phyloP scores from a whole-genome alignment of 495 filamentous ascomycete species.

The Annulohypoxylon bovei region DNA sequence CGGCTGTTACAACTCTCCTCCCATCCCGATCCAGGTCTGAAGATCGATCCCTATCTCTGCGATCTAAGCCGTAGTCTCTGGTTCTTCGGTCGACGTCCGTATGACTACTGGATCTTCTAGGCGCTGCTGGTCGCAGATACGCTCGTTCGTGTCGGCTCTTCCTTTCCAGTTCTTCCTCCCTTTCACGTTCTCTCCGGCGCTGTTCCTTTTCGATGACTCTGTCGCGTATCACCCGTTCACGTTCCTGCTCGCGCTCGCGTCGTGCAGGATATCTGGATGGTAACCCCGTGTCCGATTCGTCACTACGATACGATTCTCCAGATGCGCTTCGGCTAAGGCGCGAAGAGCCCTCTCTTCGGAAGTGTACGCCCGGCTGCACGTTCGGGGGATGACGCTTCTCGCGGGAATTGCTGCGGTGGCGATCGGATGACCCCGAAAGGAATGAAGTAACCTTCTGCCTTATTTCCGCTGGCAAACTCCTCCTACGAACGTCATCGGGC shows the following conservation, averaged over 20 bases:
- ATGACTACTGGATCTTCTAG: conserved; percentile 57
- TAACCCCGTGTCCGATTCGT: conserved; percentile 41
- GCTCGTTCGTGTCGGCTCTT: conserved; percentile 38
- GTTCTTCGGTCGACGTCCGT: conserved; percentile 51
- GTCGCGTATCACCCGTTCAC: conserved; percentile 36
- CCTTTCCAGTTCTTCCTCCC: conserved; percentile 43
- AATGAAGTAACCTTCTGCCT: conserved; percentile 44
- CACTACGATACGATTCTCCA: conserved; percentile 42
- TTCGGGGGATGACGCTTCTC: conserved; percentile 25
- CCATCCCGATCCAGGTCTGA: conserved; percentile 48
- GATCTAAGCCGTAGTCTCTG: conserved; percentile 45
- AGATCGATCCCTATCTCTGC: conserved; percentile 39
- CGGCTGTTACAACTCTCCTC: conserved; percentile 40
- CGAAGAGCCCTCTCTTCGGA: conserved; percentile 35
- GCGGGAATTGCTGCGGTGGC: conserved; percentile 44
- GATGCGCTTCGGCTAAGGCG: conserved; percentile 45
- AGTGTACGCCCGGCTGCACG: conserved; percentile 25
- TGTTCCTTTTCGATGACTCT: conserved; percentile 43
- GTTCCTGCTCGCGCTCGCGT: conserved; percentile 38
- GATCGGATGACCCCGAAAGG: conserved; percentile 35
- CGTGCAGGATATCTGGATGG: conserved; percentile 30
- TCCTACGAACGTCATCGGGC: conserved; percentile 39
- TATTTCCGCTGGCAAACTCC: conserved; percentile 42
- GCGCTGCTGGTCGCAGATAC: conserved; percentile 46
- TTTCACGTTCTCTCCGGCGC: conserved; percentile 43